A percentile compares a stretch with the other conserved stretches of the same genome.
Conservation (phyloP, 2,329 filamentous ascomycete genomes). For the Colletotrichum limetticola region DNA sequence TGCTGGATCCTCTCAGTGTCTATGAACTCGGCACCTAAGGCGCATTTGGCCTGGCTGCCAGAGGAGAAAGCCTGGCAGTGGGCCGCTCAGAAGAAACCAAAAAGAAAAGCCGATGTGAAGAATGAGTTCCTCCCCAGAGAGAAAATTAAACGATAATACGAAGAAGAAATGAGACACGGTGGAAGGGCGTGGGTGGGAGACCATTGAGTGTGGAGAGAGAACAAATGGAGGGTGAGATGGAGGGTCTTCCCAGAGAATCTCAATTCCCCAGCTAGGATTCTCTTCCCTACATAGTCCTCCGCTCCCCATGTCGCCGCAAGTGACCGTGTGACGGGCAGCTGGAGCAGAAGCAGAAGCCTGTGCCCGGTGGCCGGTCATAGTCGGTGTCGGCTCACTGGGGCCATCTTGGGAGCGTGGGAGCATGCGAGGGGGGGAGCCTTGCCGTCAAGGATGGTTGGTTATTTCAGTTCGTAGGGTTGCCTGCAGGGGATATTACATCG, state of each 20-base stretch:
- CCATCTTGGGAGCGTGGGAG: slow-evolving; percentile 1
- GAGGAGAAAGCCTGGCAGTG: background rate
- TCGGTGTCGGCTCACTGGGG: slow-evolving; percentile 23
- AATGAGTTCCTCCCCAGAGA: background rate
- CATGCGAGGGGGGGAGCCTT: background rate
- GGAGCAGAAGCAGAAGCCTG: slow-evolving; percentile 24
- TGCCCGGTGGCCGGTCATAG: slow-evolving; percentile 24
- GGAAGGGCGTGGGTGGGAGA: slow-evolving; percentile 21
- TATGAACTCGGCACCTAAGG: background rate
- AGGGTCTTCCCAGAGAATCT: slow-evolving; percentile 17
- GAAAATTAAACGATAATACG: slow-evolving; percentile 22
- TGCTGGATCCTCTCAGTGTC: background rate
- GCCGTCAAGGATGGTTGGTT: slow-evolving; percentile 11
- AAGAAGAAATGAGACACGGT: slow-evolving; percentile 32
- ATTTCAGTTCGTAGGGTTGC: slow-evolving; percentile 30
- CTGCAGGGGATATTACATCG: slow-evolving; percentile 33
- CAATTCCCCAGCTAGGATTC: background rate
- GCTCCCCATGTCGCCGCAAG: slow-evolving; percentile 19
- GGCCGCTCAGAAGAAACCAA: background rate
- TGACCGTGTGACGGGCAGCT: slow-evolving; percentile 34
- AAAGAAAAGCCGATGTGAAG: background rate
- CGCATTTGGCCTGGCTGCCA: background rate
- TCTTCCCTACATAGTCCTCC: background rate
- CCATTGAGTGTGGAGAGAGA: slow-evolving; percentile 31
- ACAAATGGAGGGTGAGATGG: slow-evolving; percentile 13